Conservation (phyloP, 306 rosid species). For the Fagus crenata region DNA sequence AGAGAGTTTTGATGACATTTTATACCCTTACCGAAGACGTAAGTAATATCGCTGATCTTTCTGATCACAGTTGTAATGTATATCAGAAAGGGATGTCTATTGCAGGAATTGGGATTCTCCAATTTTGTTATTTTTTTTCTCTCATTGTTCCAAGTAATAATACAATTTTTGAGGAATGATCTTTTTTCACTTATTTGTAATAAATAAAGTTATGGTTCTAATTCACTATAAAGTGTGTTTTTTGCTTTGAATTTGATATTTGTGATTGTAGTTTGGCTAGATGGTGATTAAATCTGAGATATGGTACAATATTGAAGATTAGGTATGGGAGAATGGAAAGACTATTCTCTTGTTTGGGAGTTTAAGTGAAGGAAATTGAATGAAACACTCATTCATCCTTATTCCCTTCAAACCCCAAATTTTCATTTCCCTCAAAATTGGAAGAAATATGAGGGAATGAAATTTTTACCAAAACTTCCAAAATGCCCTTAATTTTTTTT, state of each 20-base stretch:
- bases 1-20: constrained; percentile 64
- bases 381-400: no score
- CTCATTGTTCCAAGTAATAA: neutral
- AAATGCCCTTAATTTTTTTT: no score
- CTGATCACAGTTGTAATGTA: neutral
- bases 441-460: no score
- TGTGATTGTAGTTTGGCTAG: neutral
- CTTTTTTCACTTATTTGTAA: constrained; percentile 11
- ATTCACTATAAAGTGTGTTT: neutral
- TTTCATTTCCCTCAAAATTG: no score
- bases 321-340: no score
- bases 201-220: neutral
- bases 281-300: neutral
- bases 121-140: constrained; percentile 7
- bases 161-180: neutral
- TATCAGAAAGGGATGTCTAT: no score
- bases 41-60: constrained; percentile 41
- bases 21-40: constrained; percentile 62
- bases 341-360: no score
- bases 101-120: constrained; percentile 14
- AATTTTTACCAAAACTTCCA: no score
- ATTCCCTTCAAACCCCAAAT: no score
- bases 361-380: no score
- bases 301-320: no score
- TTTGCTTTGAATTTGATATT: neutral